Percentiles rank a stretch among this genome's conserved stretches.
Evolutionary conservation across 305 asterid species (phyloP).

Genomic region (Fraxinus angustifolia): DNA sequence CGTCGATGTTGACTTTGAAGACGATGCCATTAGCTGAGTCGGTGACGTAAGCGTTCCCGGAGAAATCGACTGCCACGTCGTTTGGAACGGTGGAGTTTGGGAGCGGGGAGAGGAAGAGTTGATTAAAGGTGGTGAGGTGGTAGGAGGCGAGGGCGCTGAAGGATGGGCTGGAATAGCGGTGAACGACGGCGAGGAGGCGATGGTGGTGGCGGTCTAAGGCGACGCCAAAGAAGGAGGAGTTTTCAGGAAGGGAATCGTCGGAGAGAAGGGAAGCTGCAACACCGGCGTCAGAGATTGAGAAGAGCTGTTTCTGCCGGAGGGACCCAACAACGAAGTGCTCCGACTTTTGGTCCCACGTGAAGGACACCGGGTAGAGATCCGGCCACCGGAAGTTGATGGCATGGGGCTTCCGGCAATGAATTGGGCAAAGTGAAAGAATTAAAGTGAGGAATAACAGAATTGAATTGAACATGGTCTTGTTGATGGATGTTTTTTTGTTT

Average conservation of each 20-base stretch:
- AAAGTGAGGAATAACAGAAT: conserved; percentile 18
- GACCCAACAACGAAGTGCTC: conserved; percentile 85
- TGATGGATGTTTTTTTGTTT: neutral
- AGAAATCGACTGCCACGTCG: conserved; percentile 62
- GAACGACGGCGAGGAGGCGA: conserved; percentile 77
- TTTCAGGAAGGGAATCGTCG: conserved; percentile 18
- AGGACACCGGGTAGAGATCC: conserved; percentile 67
- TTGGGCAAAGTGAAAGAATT: neutral
- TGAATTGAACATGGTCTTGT: conserved; percentile 25
- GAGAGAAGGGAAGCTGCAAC: conserved; percentile 53
- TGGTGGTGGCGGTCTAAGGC: conserved; percentile 51
- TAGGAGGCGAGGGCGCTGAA: conserved; percentile 62
- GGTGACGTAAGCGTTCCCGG: conserved; percentile 75
- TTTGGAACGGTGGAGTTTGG: conserved; percentile 38
- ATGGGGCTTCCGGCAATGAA: conserved; percentile 42
- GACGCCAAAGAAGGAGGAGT: conserved; percentile 50
- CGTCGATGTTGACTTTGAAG: conserved; percentile 58
- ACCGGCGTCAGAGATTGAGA: conserved; percentile 84
- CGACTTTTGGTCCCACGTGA: conserved; percentile 67
- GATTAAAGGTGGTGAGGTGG: conserved; percentile 47
- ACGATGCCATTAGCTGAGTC: conserved; percentile 56
- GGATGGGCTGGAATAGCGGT: conserved; percentile 35
- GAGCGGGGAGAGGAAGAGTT: conserved; percentile 49
- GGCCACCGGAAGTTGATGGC: conserved; percentile 63
- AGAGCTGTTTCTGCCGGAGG: conserved; percentile 45